A percentile compares a stretch with the other conserved stretches of the same genome.
Conservation (phyloP, 2,329 filamentous ascomycete genomes). For the Penicillium occitanis region DNA sequence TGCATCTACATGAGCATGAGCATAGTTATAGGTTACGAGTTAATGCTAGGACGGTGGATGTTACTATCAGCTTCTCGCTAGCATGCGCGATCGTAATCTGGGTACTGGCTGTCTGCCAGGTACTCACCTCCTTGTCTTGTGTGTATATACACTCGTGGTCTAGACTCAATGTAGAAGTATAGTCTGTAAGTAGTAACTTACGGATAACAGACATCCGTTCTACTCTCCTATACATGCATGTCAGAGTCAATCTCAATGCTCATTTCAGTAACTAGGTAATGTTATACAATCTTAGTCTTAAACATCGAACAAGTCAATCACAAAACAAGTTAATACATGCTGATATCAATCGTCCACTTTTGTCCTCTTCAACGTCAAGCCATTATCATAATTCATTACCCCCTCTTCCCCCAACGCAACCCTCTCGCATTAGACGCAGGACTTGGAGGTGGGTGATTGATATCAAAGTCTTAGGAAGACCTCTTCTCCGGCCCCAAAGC, state of each 20-base stretch:
- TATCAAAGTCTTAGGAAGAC: too few relatives aligned
- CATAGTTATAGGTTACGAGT: background rate
- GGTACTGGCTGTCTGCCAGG: background rate
- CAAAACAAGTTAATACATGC: background rate
- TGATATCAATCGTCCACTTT: background rate
- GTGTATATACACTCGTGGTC: background rate
- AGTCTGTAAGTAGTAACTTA: background rate
- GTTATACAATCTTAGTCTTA: conserved; percentile 9
- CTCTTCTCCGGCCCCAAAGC: conserved; percentile 23
- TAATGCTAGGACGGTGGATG: conserved; percentile 14
- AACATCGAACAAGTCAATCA: background rate
- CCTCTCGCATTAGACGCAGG: too few relatives aligned
- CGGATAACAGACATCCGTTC: background rate
- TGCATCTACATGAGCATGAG: conserved; percentile 18
- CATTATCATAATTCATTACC: conserved; percentile 20
- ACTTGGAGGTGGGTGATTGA: too few relatives aligned
- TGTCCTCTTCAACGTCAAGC: background rate
- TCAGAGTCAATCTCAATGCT: background rate
- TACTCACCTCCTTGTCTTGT: background rate
- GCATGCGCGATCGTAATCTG: background rate
- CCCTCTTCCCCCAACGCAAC: conserved; percentile 6
- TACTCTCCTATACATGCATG: background rate
- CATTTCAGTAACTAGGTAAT: too few relatives aligned
- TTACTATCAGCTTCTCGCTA: background rate
- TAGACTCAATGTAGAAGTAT: background rate